Evolutionary conservation across 179 eudicot genomes (phyloP), one percentile per base, ranked within the genome.

Genomic region (Silene coronaria): DNA sequence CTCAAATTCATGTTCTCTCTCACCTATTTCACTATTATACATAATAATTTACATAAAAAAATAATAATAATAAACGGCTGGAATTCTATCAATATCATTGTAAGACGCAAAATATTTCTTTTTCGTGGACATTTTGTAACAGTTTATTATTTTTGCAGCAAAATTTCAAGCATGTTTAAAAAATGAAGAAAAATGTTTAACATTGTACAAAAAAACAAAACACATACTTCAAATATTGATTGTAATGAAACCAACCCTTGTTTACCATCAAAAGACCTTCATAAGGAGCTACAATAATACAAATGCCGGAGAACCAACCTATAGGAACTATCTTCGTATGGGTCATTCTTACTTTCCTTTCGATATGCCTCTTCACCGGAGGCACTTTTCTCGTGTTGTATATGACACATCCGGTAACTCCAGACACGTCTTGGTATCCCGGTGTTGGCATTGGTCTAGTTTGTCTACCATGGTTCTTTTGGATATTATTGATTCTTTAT

Each of bases 381-480:
- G 87, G 87, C 76, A 69, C 75, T 12, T 64, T 84, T 32, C 78
- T 84, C 51, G 78, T 77, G 28, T 76, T 84, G 21, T 84, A 84
- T 81, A 72, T 84, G 70, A 84, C 53, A 69, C 64, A 80, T 1
- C 82, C 87, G 1, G 75, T 75, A 14, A 61, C 80, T 11, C 74
- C 81, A 0, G 26, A 75, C 36, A 72, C 77, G 1, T 70, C 86
- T 1, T 77, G 75, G 79, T 84, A 79, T 46, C 81, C 85, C 0
- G 3, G 53, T 45, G 74, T 71, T 13, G 87, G 87, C 9, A 78
- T 84, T 2, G 5, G 21, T 3, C 68, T 84, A 22, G 78, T 82
- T 62, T 84, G 83, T 64, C 67, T 84, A 51, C 87, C 87, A 3
- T 84, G 87, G 87, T 75, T 85, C 59, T 85, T 85, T 70, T 85